Percentiles rank a stretch among this genome's conserved stretches.
Conservation (phyloP, 208 protist species). For the Acanthamoeba royreba region DNA sequence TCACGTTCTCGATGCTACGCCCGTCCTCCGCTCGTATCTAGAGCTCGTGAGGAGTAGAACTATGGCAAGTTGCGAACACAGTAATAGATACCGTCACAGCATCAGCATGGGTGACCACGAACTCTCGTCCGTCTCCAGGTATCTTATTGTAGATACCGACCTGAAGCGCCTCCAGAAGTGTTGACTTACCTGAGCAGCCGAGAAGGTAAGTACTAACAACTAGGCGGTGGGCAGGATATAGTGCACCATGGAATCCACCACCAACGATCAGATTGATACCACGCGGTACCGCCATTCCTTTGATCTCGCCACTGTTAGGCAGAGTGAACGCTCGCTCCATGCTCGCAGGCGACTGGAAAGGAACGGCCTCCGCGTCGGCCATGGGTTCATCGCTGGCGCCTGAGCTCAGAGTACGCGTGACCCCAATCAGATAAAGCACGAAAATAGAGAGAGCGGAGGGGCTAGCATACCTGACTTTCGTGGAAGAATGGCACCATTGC, state of each 20-base stretch:
- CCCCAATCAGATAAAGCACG: not conserved
- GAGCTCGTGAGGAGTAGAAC: not conserved
- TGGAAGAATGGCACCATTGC: slow-evolving; percentile 88
- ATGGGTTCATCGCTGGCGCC: slow-evolving; percentile 83
- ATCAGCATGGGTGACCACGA: slow-evolving; percentile 84
- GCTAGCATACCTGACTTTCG: slow-evolving; percentile 81
- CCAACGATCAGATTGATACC: slow-evolving; percentile 94
- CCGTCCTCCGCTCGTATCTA: slow-evolving; percentile 93
- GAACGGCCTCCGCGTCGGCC: slow-evolving; percentile 66
- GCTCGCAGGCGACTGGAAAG: slow-evolving; percentile 81
- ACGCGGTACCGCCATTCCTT: slow-evolving; percentile 87
- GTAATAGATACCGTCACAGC: not conserved
- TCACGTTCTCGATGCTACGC: slow-evolving; percentile 83
- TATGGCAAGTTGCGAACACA: too few relatives aligned
- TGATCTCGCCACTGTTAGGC: slow-evolving; percentile 78
- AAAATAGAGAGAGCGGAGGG: not conserved
- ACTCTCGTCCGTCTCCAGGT: slow-evolving; percentile 89
- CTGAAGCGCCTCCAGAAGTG: slow-evolving; percentile 88
- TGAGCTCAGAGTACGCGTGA: too few relatives aligned
- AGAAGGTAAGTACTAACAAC: not conserved
- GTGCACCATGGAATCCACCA: slow-evolving; percentile 88
- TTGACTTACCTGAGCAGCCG: slow-evolving; percentile 83
- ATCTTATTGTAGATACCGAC: slow-evolving; percentile 93
- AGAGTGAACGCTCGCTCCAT: slow-evolving; percentile 80
- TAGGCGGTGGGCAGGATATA: not conserved